Evolutionary conservation across 2,329 filamentous ascomycete genomes (phyloP).

Genomic region (Fusarium mangiferae): DNA sequence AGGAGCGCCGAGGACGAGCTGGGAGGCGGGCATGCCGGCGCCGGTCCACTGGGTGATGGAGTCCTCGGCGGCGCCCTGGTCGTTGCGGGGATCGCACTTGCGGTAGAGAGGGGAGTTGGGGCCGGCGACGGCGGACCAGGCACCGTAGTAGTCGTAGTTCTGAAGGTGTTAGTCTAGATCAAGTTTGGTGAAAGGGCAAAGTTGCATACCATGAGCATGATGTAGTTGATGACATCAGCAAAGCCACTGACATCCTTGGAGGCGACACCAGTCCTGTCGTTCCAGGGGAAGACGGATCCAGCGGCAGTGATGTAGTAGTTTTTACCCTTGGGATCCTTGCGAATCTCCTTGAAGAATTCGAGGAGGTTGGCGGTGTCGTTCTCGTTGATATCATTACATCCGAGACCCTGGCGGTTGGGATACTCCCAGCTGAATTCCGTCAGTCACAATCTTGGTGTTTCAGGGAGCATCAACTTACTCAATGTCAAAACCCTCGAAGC

Average conservation of each 20-base stretch:
- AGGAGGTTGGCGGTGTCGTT: constrained; percentile 36
- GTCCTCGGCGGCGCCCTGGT: constrained; percentile 24
- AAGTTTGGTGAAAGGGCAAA: accelerated
- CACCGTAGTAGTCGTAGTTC: constrained; percentile 38
- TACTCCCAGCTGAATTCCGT: constrained; percentile 30
- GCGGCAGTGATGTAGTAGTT: constrained; percentile 29
- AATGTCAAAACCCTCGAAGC: constrained; percentile 33
- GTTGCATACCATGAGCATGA: constrained; percentile 36
- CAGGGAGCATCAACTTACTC: background rate
- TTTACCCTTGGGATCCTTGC: constrained; percentile 24
- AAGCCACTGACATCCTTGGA: constrained; percentile 31
- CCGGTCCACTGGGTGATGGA: constrained; percentile 19
- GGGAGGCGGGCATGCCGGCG: constrained; percentile 25
- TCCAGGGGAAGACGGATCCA: constrained; percentile 34
- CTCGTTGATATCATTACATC: constrained; percentile 36
- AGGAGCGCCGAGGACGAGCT: constrained; percentile 34
- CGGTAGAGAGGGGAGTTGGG: constrained; percentile 24
- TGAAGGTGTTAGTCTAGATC: background rate
- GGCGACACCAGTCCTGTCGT: constrained; percentile 9
- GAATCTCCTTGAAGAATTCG: constrained; percentile 31
- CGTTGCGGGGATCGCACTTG: constrained; percentile 30
- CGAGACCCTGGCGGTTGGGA: constrained; percentile 36
- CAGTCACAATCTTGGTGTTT: background rate
- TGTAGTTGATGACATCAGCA: constrained; percentile 31
- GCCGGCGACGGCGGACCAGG: constrained; percentile 28